Percentiles rank a stretch among this genome's conserved stretches.
Evolutionary conservation across 2,329 filamentous ascomycete genomes (phyloP).

Genomic region (Apiospora saccharicola): DNA sequence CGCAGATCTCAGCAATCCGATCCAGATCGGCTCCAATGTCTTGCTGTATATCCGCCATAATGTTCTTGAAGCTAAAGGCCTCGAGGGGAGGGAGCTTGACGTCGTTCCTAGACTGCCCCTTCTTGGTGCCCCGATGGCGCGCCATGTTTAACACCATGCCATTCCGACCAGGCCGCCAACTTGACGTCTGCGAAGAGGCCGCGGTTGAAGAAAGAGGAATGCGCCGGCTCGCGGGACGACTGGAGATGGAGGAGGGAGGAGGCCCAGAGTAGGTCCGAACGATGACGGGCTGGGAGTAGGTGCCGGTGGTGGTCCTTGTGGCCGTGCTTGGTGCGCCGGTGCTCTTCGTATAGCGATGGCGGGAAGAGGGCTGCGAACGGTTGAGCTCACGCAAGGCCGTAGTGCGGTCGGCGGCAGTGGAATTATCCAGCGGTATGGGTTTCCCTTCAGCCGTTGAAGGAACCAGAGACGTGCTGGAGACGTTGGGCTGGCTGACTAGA

Average conservation of each 20-base stretch:
- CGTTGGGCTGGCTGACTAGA: constrained; percentile 55
- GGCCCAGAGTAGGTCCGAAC: constrained; percentile 69
- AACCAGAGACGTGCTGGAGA: constrained; percentile 60
- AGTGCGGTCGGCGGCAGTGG: constrained; percentile 63
- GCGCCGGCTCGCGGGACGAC: constrained; percentile 41
- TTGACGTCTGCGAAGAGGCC: constrained; percentile 34
- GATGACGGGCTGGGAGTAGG: constrained; percentile 71
- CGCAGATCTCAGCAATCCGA: constrained; percentile 72
- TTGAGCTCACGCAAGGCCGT: constrained; percentile 67
- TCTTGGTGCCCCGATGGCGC: constrained; percentile 51
- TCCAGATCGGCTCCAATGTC: constrained; percentile 67
- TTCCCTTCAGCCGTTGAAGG: constrained; percentile 63
- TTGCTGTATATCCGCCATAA: constrained; percentile 63
- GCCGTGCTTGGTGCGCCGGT: constrained; percentile 59
- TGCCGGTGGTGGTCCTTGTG: constrained; percentile 47
- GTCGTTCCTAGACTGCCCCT: constrained; percentile 37
- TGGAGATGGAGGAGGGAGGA: constrained; percentile 42
- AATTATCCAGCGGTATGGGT: constrained; percentile 64
- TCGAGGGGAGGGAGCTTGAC: constrained; percentile 66
- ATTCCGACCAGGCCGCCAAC: constrained; percentile 44
- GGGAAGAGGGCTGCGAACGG: constrained; percentile 60
- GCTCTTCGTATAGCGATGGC: constrained; percentile 64
- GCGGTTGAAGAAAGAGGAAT: constrained; percentile 40
- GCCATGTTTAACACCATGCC: constrained; percentile 53
- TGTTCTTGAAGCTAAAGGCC: constrained; percentile 70